These are phyloP conservation scores for Kwoniella sp. DNA, from an alignment of 768 basidiomycete genomes.

Conservation along the genomic window DNA sequence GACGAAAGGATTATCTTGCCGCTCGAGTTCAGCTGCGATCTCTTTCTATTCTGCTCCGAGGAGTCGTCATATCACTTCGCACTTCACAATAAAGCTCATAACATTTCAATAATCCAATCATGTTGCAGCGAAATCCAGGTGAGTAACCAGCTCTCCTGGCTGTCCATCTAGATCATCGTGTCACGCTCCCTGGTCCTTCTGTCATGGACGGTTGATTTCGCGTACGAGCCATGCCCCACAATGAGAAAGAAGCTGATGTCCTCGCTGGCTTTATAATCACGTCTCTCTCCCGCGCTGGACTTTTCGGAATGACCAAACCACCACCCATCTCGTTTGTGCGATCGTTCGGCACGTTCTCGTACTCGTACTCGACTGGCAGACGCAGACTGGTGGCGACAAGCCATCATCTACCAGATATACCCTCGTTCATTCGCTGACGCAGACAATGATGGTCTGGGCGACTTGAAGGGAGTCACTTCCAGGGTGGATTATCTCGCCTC, in stretches of 20 bases:
- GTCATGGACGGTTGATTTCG: no score
- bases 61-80: not conserved
- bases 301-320: no score
- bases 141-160: no score
- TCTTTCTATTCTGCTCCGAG: not conserved
- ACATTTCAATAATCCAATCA: not conserved
- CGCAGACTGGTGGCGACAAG: conserved; percentile 49
- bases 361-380: conserved; percentile 16
- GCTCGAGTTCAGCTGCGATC: not conserved
- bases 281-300: no score
- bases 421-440: conserved; percentile 48
- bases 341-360: no score
- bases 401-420: conserved; percentile 50
- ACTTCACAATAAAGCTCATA: not conserved
- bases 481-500: conserved; percentile 40
- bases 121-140: not conserved
- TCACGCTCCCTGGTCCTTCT: no score
- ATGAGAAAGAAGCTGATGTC: no score
- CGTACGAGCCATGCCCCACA: no score
- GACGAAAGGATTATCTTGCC: not conserved
- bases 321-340: no score
- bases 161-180: no score
- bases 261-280: no score
- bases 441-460: conserved; percentile 47
- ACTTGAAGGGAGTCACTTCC: conserved; percentile 44